Percentiles rank a stretch among this genome's conserved stretches.
Evolutionary conservation across 352 stramenopile genomes (phyloP).

Genomic region (Globisporangium orthogonon): DNA sequence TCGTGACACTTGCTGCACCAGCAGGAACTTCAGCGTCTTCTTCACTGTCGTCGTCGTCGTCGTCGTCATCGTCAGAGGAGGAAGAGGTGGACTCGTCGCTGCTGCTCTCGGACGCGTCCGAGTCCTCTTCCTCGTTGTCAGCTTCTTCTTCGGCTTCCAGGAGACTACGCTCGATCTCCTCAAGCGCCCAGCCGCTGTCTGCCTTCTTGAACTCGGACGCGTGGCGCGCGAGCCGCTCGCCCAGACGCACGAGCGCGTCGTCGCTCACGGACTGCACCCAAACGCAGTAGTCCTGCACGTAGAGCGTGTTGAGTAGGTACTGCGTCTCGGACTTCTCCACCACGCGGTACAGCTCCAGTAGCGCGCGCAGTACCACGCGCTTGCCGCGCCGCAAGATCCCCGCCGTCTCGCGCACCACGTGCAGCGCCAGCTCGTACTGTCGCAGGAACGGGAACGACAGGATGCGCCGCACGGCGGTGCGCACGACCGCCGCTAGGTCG

Average conservation of each 20-base stretch:
- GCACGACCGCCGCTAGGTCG: constrained; percentile 59
- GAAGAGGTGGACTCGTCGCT: constrained; percentile 17
- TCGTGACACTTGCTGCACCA: background rate
- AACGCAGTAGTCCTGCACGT: constrained; percentile 91
- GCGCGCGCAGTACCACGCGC: constrained; percentile 81
- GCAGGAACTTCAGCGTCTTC: background rate
- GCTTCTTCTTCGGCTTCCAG: constrained; percentile 23
- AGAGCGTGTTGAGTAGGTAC: constrained; percentile 96
- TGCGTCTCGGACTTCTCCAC: constrained; percentile 94
- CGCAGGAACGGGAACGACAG: constrained; percentile 95
- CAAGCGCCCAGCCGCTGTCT: constrained; percentile 69
- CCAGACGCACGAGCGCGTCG: constrained; percentile 28
- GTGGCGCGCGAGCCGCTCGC: constrained; percentile 23
- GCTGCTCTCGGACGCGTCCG: constrained; percentile 7
- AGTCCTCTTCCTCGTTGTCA: constrained; percentile 4
- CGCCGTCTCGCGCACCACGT: constrained; percentile 76
- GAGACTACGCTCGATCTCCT: constrained; percentile 66
- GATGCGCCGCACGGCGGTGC: constrained; percentile 80
- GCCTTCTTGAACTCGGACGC: constrained; percentile 48
- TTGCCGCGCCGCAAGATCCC: constrained; percentile 86
- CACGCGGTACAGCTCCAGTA: constrained; percentile 90
- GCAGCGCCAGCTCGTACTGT: constrained; percentile 83
- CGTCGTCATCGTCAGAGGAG: constrained; percentile 21
- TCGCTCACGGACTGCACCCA: constrained; percentile 76
- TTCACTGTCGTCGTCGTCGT: constrained; percentile 13